phyloP scores from a whole-genome alignment of 495 filamentous ascomycete species.

The Penicillium taxi region DNA sequence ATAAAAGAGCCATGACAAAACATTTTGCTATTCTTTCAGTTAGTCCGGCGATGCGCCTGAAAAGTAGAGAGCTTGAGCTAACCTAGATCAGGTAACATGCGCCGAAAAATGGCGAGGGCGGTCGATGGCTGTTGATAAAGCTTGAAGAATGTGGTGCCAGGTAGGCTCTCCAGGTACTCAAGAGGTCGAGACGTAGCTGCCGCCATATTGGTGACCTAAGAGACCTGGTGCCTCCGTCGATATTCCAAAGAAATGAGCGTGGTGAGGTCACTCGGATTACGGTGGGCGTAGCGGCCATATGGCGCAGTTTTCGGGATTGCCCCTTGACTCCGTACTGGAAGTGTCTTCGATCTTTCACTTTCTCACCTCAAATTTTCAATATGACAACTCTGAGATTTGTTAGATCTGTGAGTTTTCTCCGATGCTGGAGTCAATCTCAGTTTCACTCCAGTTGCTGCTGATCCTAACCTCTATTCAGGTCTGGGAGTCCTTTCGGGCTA shows the following conservation, averaged over 20 bases:
- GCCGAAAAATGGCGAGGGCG: slow-evolving; percentile 88
- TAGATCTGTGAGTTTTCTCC: slow-evolving; percentile 40
- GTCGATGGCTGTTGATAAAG: slow-evolving; percentile 96
- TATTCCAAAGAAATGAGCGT: slow-evolving; percentile 18
- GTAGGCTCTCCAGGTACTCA: slow-evolving; percentile 84
- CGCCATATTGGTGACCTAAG: slow-evolving; percentile 49
- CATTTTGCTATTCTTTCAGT: slow-evolving; percentile 62
- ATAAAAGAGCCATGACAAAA: slow-evolving; percentile 90
- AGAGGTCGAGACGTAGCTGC: slow-evolving; percentile 58
- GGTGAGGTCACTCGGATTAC: slow-evolving; percentile 16
- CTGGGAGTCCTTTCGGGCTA: slow-evolving; percentile 71
- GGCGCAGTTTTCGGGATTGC: slow-evolving; percentile 29
- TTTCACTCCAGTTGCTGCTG: background rate
- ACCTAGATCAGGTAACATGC: slow-evolving; percentile 91
- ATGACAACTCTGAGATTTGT: slow-evolving; percentile 59
- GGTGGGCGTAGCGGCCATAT: slow-evolving; percentile 26
- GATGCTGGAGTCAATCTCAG: background rate
- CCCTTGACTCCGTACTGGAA: slow-evolving; percentile 3
- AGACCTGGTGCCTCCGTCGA: slow-evolving; percentile 25
- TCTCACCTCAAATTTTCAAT: slow-evolving; percentile 5
- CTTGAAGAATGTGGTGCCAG: slow-evolving; percentile 76
- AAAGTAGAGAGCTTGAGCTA: slow-evolving; percentile 34
- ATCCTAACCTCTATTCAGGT: slow-evolving; percentile 43
- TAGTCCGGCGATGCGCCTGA: slow-evolving; percentile 11
- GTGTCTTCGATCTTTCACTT: background rate